Base-by-base conservation (phyloP, 2,329 filamentous ascomycete genomes). In the Curvularia verruculosa region DNA sequence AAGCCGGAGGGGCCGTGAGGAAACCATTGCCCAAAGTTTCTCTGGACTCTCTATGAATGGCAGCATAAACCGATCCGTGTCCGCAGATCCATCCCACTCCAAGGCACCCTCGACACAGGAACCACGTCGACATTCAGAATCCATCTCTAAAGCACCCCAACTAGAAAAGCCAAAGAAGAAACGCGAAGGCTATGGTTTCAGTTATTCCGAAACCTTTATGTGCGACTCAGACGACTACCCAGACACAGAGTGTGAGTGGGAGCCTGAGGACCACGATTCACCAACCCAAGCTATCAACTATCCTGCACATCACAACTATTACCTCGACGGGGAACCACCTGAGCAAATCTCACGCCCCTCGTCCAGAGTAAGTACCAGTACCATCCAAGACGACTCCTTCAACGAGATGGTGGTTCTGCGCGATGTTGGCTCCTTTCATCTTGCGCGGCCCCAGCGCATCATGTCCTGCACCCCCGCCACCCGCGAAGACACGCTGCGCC, bases 391-490 rank as follows among this genome's bases (percentile, higher is more conserved):
- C n/a, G 56, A 57, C 13, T 69, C 67, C 0, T 69, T 70, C 41
- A 53, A 60, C 9, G 68, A 71, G 9, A 40, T 64, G 1, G 61
- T 73, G 1, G 69, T 73, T 19, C 50, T 66, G 24, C 65, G 68
- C 18, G 59, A 61, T n/a, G 44, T 63, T 1, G 64, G 55, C 1
- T 67, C 65, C 3, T 66, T 64, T 19, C 57, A 69, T 45, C 52
- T 68, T 5, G 58, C 58, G 37, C 58, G 54, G 0, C 67, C 67
- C 0, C 61, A 63, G 37, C 55, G 56, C 3, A 45, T 34, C 8
- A 61, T 67, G 1, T 45, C 63, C 2, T 75, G 70, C 39, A 72
- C 71, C 3, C 54, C 49, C 7, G 71, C 71, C 3, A 67, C 63
- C 1, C 54, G 58, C 18, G 55, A 60, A 24, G 67, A 73, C 24